phyloP scores from a whole-genome alignment of 2,329 filamentous ascomycete species.

The Colletotrichum sp. region DNA sequence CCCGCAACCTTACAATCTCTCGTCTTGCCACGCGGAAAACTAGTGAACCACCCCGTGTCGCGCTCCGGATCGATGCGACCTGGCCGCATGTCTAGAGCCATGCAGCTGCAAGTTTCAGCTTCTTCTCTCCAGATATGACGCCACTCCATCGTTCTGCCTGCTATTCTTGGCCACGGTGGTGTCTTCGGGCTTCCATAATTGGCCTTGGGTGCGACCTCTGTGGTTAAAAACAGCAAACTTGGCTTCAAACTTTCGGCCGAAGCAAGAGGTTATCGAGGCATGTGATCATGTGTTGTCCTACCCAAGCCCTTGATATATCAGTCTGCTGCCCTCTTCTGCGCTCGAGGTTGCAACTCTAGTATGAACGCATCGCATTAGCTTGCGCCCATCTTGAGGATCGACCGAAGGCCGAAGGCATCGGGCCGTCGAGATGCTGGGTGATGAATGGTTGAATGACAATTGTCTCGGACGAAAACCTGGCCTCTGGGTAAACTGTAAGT shows the following conservation, averaged over 20 bases:
- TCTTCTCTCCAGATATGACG: not conserved
- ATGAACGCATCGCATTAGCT: not conserved
- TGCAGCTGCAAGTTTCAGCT: not conserved
- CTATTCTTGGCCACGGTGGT: not conserved
- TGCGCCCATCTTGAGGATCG: not conserved
- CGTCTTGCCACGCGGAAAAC: not conserved
- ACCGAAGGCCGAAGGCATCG: not conserved
- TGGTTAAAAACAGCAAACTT: not conserved
- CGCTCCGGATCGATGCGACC: not conserved
- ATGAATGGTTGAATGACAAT: not conserved
- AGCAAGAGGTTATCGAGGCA: not conserved
- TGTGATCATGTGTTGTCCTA: not conserved
- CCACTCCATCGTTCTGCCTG: not conserved
- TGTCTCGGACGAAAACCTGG: not conserved
- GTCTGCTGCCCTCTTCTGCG: fast-evolving
- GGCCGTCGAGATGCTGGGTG: not conserved
- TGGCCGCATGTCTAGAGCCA: not conserved
- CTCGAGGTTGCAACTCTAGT: not conserved
- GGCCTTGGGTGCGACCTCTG: not conserved
- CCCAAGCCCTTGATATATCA: not conserved
- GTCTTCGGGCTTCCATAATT: not conserved
- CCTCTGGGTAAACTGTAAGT: not conserved
- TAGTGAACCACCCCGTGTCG: not conserved
- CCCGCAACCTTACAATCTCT: not conserved
- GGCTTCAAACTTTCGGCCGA: not conserved